Evolutionary conservation across 139 green algal genomes (phyloP).

Genomic region (Choricystis sp.): DNA sequence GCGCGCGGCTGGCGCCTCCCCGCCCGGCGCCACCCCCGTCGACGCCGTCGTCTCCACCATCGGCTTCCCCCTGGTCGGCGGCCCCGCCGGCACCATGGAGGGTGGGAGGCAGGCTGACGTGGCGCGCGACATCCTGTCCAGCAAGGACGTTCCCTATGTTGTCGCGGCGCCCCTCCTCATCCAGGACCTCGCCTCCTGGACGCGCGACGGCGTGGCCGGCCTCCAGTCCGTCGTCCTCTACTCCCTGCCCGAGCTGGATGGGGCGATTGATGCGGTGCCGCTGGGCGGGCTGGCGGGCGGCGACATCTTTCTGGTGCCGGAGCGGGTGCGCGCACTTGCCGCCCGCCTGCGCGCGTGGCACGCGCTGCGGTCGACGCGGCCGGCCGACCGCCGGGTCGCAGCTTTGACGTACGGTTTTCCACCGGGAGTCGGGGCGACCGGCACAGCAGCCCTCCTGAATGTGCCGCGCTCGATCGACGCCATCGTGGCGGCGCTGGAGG

Average conservation of each 20-base stretch:
- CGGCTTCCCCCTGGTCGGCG: constrained; percentile 88
- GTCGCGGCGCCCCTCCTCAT: constrained; percentile 90
- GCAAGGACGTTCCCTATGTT: constrained; percentile 91
- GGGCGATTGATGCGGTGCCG: constrained; percentile 79
- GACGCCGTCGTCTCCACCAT: constrained; percentile 84
- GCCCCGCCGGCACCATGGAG: constrained; percentile 85
- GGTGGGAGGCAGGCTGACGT: constrained; percentile 71
- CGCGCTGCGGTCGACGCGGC: constrained; percentile 17
- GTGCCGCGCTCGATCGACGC: constrained; percentile 72
- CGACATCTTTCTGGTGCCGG: constrained; percentile 80
- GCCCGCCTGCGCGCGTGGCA: constrained; percentile 61
- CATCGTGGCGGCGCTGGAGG: constrained; percentile 37
- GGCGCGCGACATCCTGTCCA: constrained; percentile 65
- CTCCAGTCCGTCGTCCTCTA: constrained; percentile 93
- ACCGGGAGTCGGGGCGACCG: constrained; percentile 83
- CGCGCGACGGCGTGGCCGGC: constrained; percentile 52
- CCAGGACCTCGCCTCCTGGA: constrained; percentile 67
- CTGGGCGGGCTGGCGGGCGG: constrained; percentile 74
- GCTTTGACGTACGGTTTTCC: constrained; percentile 91
- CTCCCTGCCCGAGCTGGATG: constrained; percentile 89
- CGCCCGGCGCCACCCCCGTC: constrained; percentile 41
- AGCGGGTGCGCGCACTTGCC: constrained; percentile 59
- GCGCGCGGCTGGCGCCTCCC: constrained; percentile 12
- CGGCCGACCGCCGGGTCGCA: constrained; percentile 44
- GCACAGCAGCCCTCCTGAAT: constrained; percentile 92